Conservation (phyloP, 2,329 filamentous ascomycete species). For the Botrytis hyacinthi region DNA sequence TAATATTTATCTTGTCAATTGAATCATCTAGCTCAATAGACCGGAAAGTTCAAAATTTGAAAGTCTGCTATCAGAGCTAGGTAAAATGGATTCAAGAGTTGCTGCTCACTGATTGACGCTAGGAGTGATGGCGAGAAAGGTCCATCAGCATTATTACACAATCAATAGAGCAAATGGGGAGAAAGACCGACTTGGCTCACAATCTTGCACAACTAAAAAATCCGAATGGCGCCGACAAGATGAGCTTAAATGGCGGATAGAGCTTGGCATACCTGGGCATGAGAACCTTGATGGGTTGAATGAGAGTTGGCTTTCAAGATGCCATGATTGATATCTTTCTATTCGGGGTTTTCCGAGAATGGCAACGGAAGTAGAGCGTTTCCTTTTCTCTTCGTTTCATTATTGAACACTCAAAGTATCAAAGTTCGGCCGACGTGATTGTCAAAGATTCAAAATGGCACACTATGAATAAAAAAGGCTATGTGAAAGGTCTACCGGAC, state of each 20-base stretch:
- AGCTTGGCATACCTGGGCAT: conserved; percentile 5
- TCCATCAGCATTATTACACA: not conserved
- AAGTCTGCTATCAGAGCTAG: not conserved
- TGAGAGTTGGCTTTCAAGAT: not conserved
- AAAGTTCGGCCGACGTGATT: not conserved
- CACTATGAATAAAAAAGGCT: not conserved
- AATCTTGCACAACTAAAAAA: not conserved
- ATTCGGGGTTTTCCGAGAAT: not conserved
- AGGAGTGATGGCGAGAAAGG: not conserved
- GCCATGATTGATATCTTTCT: not conserved
- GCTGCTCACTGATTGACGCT: not conserved
- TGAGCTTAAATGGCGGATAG: not conserved
- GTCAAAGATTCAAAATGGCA: not conserved
- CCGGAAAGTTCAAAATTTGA: not conserved
- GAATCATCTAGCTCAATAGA: not conserved
- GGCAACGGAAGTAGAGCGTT: not conserved
- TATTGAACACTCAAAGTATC: not conserved
- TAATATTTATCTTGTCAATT: not conserved
- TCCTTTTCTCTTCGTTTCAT: not conserved
- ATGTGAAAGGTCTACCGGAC: not conserved
- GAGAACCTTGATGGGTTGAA: conserved; percentile 1
- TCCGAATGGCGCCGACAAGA: not conserved
- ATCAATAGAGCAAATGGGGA: not conserved
- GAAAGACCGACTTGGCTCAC: not conserved
- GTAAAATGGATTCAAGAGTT: not conserved